These are phyloP conservation scores for Puccinia horiana DNA, from an alignment of 1,284 basidiomycete species.

Conservation along the genomic window DNA sequence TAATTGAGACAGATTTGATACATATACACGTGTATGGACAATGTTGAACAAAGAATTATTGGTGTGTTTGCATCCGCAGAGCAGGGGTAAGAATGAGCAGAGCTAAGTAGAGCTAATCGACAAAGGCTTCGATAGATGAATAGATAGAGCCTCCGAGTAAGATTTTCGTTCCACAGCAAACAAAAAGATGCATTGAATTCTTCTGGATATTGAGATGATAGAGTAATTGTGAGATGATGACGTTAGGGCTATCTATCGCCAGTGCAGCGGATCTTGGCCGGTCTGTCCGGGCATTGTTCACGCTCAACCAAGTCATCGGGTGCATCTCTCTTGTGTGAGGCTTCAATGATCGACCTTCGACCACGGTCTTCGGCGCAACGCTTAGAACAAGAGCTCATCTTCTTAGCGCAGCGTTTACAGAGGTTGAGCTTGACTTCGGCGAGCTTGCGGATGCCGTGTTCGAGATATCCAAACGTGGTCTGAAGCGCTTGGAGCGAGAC, in stretches of 20 bases:
- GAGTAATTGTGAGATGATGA: not conserved
- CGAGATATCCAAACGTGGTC: slow-evolving; percentile 43
- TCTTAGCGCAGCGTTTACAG: slow-evolving; percentile 38
- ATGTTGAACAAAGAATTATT: not conserved
- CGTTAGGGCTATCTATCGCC: not conserved
- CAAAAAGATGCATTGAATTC: not conserved
- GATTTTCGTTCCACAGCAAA: not conserved
- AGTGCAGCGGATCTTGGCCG: slow-evolving; percentile 20
- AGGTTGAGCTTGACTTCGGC: slow-evolving; percentile 46
- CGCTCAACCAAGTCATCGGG: not conserved
- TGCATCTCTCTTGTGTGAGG: not conserved
- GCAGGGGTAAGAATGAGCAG: not conserved
- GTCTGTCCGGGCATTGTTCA: not conserved
- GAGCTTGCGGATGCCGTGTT: slow-evolving; percentile 34
- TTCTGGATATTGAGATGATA: not conserved
- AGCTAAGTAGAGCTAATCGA: not conserved
- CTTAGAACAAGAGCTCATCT: slow-evolving; percentile 38
- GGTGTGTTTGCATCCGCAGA: no score
- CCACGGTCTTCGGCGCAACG: not conserved
- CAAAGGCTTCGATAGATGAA: not conserved
- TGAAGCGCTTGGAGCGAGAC: slow-evolving; percentile 17
- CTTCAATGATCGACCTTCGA: not conserved
- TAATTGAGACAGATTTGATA: not conserved
- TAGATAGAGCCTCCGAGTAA: not conserved
- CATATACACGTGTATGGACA: not conserved